Percentiles rank a stretch among this genome's conserved stretches.
phyloP scores from a whole-genome alignment of 1,284 basidiomycete genomes.

The Apiotrichum akiyoshidainum region DNA sequence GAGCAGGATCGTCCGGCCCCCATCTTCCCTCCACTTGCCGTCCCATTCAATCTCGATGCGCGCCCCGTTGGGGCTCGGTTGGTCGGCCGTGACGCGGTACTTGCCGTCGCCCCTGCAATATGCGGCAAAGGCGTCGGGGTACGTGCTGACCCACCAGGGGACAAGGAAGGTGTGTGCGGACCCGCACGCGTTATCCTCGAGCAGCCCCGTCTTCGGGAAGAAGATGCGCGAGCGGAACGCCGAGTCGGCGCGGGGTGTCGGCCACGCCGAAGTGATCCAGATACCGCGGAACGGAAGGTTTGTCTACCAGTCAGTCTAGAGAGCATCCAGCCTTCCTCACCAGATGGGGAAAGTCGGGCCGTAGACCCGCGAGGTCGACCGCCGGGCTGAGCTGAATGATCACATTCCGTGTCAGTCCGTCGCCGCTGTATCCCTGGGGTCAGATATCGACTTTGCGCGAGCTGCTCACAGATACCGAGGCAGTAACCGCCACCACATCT shows the following conservation, averaged over 20 bases:
- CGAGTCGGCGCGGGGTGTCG: neutral
- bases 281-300: neutral
- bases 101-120: neutral
- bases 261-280: neutral
- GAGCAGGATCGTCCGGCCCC: too few relatives aligned
- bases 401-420: neutral
- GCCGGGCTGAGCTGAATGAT: neutral
- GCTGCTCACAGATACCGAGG: neutral
- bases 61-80: too few relatives aligned
- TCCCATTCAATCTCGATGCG: too few relatives aligned
- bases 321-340: neutral
- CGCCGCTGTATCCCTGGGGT: neutral
- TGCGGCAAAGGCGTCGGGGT: neutral
- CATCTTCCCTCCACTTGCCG: too few relatives aligned
- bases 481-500: neutral
- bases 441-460: neutral
- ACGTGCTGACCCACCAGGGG: neutral
- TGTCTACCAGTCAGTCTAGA: neutral
- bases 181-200: conserved; percentile 4
- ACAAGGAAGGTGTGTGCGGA: conserved; percentile 6
- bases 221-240: conserved; percentile 5
- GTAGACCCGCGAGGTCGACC: neutral
- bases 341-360: neutral
- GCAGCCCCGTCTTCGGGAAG: neutral
- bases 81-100: too few relatives aligned